phyloP scores from a whole-genome alignment of 768 basidiomycete genomes.

The Chlorophyllum brunneum region DNA sequence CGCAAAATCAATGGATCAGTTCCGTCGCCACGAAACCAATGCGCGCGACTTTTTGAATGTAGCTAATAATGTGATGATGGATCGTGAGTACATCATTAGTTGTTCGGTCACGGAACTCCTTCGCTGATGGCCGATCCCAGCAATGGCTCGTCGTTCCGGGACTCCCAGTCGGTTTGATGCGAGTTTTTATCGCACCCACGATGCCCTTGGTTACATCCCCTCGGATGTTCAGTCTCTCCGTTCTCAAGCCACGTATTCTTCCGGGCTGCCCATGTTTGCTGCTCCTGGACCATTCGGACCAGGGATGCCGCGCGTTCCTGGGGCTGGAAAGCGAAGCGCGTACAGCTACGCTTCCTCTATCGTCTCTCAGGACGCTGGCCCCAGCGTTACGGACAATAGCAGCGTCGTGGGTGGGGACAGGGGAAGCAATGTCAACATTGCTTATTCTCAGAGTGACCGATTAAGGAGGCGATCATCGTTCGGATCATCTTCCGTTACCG shows the following conservation, averaged over 20 bases:
- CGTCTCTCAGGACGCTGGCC: conserved; percentile 85
- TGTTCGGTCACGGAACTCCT: not conserved
- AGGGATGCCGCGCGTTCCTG: conserved; percentile 57
- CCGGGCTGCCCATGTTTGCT: conserved; percentile 83
- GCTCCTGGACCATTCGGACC: conserved; percentile 67
- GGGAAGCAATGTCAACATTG: conserved; percentile 54
- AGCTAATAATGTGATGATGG: conserved; percentile 37
- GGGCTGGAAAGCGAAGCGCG: conserved; percentile 69
- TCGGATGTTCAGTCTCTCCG: conserved; percentile 94
- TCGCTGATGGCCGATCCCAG: conserved; percentile 16
- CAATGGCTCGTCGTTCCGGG: conserved; percentile 66
- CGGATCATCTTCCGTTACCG: conserved; percentile 62
- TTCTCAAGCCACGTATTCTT: conserved; percentile 95
- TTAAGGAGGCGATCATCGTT: conserved; percentile 76
- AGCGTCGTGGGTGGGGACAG: conserved; percentile 57
- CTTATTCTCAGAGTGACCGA: conserved; percentile 90
- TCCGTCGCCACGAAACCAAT: conserved; percentile 88
- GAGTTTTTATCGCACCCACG: conserved; percentile 93
- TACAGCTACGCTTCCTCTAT: conserved; percentile 90
- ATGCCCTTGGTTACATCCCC: conserved; percentile 89
- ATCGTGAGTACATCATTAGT: conserved; percentile 39
- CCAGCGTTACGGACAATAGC: conserved; percentile 53
- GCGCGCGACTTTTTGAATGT: conserved; percentile 73
- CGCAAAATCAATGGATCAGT: conserved; percentile 87
- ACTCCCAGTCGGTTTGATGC: conserved; percentile 95